Evolutionary conservation across 78 protist species (phyloP).

Genomic region (Monocercomonoides exilis): DNA sequence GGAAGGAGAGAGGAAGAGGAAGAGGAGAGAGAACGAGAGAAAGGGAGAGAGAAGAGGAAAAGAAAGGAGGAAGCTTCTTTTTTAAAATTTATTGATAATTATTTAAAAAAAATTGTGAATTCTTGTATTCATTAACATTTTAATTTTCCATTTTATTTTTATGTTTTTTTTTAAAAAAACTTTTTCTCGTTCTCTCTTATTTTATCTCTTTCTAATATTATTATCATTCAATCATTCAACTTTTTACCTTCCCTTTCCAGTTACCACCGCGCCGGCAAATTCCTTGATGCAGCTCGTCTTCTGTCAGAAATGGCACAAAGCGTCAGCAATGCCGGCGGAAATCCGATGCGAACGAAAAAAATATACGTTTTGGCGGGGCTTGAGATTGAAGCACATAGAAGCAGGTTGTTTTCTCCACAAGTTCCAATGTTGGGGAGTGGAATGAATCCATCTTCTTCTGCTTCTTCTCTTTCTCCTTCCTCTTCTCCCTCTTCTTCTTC

Average conservation of each 20-base stretch:
- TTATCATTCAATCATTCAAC: background rate
- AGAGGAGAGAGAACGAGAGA: background rate
- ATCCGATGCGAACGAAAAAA: conserved; percentile 51
- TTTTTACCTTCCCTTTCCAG: background rate
- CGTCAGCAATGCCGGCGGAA: background rate
- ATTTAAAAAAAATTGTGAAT: background rate
- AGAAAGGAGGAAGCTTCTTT: background rate
- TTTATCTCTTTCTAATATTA: background rate
- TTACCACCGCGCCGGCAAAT: background rate
- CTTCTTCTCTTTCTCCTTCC: no score
- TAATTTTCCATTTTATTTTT: background rate
- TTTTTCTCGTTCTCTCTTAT: background rate
- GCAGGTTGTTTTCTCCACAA: background rate
- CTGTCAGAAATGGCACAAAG: conserved; percentile 24
- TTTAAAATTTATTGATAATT: background rate
- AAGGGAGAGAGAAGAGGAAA: background rate
- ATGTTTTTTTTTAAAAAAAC: background rate
- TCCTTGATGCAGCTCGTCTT: conserved; percentile 54
- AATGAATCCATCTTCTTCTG: no score
- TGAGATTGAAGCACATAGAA: conserved; percentile 42
- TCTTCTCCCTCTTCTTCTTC: no score
- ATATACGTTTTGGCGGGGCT: conserved; percentile 60
- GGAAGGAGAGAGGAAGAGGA: background rate
- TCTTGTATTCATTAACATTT: background rate
- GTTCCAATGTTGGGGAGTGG: no score